Conservation (phyloP, 2,329 filamentous ascomycete species). For the Sporothrix euskadiensis region DNA sequence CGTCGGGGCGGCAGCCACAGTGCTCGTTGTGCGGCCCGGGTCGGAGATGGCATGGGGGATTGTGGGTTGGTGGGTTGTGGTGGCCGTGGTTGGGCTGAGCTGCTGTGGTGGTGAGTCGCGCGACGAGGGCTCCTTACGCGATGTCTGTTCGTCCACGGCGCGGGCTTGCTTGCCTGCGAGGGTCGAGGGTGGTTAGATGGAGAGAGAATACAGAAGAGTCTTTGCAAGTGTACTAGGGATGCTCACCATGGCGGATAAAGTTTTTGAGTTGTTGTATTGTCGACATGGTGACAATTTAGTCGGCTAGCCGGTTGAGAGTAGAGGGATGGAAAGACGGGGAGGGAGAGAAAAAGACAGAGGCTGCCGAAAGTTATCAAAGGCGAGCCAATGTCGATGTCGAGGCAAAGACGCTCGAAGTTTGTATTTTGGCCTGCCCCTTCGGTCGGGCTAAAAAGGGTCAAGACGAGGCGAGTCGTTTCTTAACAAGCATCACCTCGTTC, state of each 20-base stretch:
- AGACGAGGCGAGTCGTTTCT: neutral
- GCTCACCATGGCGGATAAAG: slow-evolving; percentile 84
- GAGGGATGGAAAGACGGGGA: neutral
- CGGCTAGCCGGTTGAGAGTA: neutral
- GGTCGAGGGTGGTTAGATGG: neutral
- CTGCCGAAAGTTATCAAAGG: neutral
- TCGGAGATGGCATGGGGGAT: slow-evolving; percentile 46
- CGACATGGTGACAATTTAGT: slow-evolving; percentile 50
- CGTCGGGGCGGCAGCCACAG: slow-evolving; percentile 18
- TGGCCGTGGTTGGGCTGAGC: slow-evolving; percentile 52
- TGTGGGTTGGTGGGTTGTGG: slow-evolving; percentile 46
- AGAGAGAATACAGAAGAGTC: neutral
- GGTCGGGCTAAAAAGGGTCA: neutral
- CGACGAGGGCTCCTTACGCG: slow-evolving; percentile 48
- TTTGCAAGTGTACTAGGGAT: slow-evolving; percentile 29
- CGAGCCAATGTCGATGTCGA: neutral
- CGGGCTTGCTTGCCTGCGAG: slow-evolving; percentile 81
- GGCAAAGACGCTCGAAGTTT: neutral
- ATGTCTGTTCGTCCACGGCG: slow-evolving; percentile 52
- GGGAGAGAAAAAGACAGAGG: neutral
- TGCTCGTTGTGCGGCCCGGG: neutral
- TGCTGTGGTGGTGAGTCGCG: slow-evolving; percentile 47
- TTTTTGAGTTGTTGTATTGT: slow-evolving; percentile 96
- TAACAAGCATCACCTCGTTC: slow-evolving; percentile 2
- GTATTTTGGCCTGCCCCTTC: neutral